Evolutionary conservation across 495 filamentous ascomycete species (phyloP), one percentile per base, ranked within the genome.

Genomic region (Penicillium simplicissimum): DNA sequence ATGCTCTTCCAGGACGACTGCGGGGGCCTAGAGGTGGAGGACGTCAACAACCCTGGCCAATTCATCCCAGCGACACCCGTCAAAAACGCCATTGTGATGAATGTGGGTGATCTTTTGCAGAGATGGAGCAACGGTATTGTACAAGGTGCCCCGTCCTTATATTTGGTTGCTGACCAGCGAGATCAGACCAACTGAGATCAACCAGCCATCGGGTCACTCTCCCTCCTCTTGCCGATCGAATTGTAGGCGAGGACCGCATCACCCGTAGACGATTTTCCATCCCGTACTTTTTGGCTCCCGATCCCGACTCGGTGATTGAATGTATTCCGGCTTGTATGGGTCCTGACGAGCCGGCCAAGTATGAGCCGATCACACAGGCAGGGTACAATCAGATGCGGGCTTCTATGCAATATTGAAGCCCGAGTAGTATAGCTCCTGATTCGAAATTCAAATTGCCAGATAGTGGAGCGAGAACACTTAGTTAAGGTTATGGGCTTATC

Each of bases 101-200:
- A 87, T 52, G 73, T 86, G 6, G 84, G 84, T 11, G 85, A 88
- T 73, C 68, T 86, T 8, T 53, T 87, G 34, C 84, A 85, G 79
- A 79, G 79, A 61, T 87, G 85, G 85, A 86, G 81, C 54, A 87
- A 86, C 67, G 82, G 80, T 83, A 58, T 4, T 4, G 77, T 71
- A 4, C 28, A 33, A 36, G 19, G 14, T 11, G 1, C 0, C 15
- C 21, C 31, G 15, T 57, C 52, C 33, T 9, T 51, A n/a, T 21
- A 23, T 45, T 31, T 10, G 11, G 9, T 49, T 15, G 17, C 7
- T 45, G 36, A 23, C 64, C 62, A 54, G 52, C 49, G 17, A 34
- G 31, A 35, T 40, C 48, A 80, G 84, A 86, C 63, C 73, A 75
- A 38, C 68, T 86, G 19, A 76, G 76, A 57, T 86, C 84, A 25